A percentile compares a stretch with the other conserved stretches of the same genome.
phyloP scores from a whole-genome alignment of 805 yeast genomes.

The Lipomyces anomalus region DNA sequence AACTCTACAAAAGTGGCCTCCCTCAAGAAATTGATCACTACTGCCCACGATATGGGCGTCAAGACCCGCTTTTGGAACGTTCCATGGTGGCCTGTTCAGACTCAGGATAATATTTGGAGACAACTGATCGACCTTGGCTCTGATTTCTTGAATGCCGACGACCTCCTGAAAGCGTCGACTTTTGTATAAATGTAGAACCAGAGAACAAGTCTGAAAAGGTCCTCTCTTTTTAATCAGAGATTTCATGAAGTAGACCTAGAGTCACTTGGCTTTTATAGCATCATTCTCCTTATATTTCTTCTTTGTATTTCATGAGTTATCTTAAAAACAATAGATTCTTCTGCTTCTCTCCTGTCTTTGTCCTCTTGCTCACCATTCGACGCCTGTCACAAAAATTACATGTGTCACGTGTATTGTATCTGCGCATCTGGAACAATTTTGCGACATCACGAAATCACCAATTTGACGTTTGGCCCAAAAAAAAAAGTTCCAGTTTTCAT shows the following conservation, averaged over 20 bases:
- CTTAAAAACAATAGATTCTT: no score
- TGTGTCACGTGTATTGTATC: no score
- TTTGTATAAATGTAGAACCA: conserved; percentile 2
- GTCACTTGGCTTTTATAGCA: no score
- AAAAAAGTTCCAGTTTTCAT: no score
- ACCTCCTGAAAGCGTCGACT: conserved; percentile 40
- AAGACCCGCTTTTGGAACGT: conserved; percentile 68
- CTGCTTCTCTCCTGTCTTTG: no score
- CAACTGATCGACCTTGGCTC: conserved; percentile 45
- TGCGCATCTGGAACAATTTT: no score
- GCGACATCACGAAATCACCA: no score
- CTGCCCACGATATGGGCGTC: conserved; percentile 48
- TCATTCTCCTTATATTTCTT: no score
- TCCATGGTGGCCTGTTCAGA: conserved; percentile 55
- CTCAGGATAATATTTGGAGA: conserved; percentile 45
- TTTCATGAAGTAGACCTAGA: background rate
- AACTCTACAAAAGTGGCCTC: conserved; percentile 32
- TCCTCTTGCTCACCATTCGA: no score
- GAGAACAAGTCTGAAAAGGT: background rate
- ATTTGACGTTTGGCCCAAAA: no score
- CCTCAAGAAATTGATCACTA: conserved; percentile 32
- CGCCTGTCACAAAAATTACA: no score
- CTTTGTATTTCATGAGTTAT: no score
- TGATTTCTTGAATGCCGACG: conserved; percentile 61
- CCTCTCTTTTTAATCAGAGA: background rate